Base-by-base conservation (phyloP, 768 basidiomycete genomes). In the Exidia glandulosa region DNA sequence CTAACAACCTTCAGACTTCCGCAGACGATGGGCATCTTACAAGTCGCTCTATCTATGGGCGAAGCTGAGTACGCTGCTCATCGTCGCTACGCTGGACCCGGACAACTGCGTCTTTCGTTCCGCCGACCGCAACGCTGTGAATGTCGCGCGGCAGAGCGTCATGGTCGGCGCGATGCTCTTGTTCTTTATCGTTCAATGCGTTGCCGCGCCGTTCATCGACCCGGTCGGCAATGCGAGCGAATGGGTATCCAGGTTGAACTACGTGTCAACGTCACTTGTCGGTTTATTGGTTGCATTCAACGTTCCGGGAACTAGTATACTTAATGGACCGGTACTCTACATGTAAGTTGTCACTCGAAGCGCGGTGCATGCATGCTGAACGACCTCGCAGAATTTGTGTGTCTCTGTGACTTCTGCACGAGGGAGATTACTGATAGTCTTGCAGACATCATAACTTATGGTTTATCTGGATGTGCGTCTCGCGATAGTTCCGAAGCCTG, bases 161-260 rank as follows among this genome's bases (percentile, higher is more conserved):
- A 76, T 91, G 14, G 70, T 88, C 19, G 64, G 76, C 6, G 77
- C 81, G 33, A 83, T 83, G 59, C 64, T 81, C 14, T 71, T 74
- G 13, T 88, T 86, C 67, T 86, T 88, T 66, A 61, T 78, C 30
- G 66, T 80, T 3, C 87, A 89, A 65, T 85, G 83, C 63, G 66
- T 79, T 31, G 72, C 81, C 57, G 76, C 77, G 1, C 86, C 87
- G 5, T 88, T 88, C 68, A 65, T 84, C 60, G 81, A 88, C 65
- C 85, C 86, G 23, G 78, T 85, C 60, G 81, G 81, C 68, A 89
- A 89, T 69, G 85, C 86, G 1, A 85, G 82, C 68, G 87, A 89
- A 76, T 87, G 84, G 81, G 78, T 79, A 12, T 87, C 86, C 48
- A 71, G 88, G 56, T 68, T 86, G 50, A 86, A 86, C 68, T 91